Percentiles rank a stretch among this genome's conserved stretches.
These are phyloP conservation scores for Lasiodiplodia hormozganensis DNA, from an alignment of 2,329 filamentous ascomycete species.

Conservation along the genomic window DNA sequence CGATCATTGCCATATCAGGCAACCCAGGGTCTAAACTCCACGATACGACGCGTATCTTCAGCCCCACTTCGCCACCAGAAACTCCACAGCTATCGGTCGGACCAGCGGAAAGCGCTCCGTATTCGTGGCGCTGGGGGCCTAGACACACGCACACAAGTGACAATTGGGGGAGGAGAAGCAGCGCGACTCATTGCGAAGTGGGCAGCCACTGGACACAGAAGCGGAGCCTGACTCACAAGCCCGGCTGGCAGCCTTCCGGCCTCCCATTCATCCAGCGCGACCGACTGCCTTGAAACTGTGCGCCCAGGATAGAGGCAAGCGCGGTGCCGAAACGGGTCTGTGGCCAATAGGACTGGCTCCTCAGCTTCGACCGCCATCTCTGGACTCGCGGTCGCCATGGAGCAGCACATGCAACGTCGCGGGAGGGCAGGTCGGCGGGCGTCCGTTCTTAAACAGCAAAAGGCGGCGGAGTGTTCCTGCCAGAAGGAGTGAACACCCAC, in stretches of 20 bases:
- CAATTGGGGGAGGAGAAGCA: neutral
- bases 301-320: neutral
- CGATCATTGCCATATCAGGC: no score
- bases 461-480: neutral
- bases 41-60: slow-evolving; percentile 1
- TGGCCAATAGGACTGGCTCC: slow-evolving; percentile 1
- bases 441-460: neutral
- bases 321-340: neutral
- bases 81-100: neutral
- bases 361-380: neutral
- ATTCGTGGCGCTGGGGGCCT: neutral
- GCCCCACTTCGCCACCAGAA: neutral
- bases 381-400: neutral
- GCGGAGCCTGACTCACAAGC: neutral
- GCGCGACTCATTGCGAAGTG: neutral
- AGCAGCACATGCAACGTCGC: neutral
- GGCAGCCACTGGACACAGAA: neutral
- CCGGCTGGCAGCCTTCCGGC: neutral
- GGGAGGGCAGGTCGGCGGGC: neutral
- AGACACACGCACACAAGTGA: neutral
- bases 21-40: neutral
- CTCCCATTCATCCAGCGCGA: neutral
- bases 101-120: neutral
- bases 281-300: neutral
- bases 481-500: neutral